Evolutionary conservation across 2,329 filamentous ascomycete species (phyloP), one percentile per base, ranked within the genome.

Genomic region (Exophiala spinifera): DNA sequence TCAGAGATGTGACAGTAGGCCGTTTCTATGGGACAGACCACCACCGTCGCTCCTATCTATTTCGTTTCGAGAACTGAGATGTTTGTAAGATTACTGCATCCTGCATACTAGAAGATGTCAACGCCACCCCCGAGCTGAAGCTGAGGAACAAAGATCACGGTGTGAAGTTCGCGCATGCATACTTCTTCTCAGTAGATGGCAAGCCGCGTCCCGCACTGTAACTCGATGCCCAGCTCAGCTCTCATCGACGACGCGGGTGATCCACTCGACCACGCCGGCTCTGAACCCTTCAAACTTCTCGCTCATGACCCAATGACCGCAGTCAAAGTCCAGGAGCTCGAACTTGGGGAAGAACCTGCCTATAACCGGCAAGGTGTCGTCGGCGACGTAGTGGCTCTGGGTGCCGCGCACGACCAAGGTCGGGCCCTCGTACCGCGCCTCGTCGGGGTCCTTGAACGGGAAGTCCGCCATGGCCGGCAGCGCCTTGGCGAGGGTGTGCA

Each of bases 381-480:
- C 70, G 13, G 66, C 64, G 7, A 75, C 70, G 61, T 75, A 75
- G 23, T 57, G 63, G 34, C 71, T 74, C 49, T 64, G 70, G 1
- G 71, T 73, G 4, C 72, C 73, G 11, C 73, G 63, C 5, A 97
- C 79, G 62, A 97, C 90, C 19, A 97, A 76, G 13, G 90, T 86
- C 1, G 85, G 88, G 59, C 90, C 91, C 63, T 83, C 78, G 66
- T 89, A 97, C 21, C 85, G 79, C 31, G 76, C 73, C 59, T 79
- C 72, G n/a, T 81, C 78, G 0, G 91, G 85, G 64, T 90, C 79
- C 61, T 81, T 86, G 74, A 86, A 96, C 0, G 94, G 92, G 66
- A 99, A 99, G 63, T 95, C 89, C 1, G 88, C 90, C 75, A 97
- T 82, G 60, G 88, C 78, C 62, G 84, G 81, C 37, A 99, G 75